Conservation (phyloP, 495 filamentous ascomycete species). For the Parathielavia hyrcaniae region DNA sequence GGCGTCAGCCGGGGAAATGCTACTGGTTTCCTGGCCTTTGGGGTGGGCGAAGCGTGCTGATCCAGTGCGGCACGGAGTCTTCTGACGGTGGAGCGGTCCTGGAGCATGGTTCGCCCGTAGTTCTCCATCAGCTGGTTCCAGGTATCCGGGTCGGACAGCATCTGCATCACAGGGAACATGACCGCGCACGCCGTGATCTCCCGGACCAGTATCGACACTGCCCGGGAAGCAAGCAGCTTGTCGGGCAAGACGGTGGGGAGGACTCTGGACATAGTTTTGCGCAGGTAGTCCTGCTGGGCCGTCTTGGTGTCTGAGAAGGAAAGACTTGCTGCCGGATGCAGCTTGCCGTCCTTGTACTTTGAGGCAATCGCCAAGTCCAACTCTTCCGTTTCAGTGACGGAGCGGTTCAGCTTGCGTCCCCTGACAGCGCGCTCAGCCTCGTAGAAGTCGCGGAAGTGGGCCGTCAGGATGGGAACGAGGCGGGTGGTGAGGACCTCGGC, state of each 20-base stretch:
- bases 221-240: conserved; percentile 66
- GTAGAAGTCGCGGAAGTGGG: conserved; percentile 84
- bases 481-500: conserved; percentile 73
- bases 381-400: conserved; percentile 93
- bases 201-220: conserved; percentile 70
- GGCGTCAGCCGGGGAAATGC: conserved; percentile 53
- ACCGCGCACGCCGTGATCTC: conserved; percentile 81
- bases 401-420: conserved; percentile 77
- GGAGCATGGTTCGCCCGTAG: conserved; percentile 77
- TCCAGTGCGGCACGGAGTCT: conserved; percentile 91
- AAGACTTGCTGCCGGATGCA: conserved; percentile 84
- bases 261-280: conserved; percentile 60
- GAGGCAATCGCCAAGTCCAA: conserved; percentile 87
- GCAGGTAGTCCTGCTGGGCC: conserved; percentile 80
- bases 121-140: conserved; percentile 96
- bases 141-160: conserved; percentile 82
- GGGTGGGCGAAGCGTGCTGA: conserved; percentile 82
- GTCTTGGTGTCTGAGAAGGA: conserved; percentile 73
- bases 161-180: conserved; percentile 60
- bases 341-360: conserved; percentile 81
- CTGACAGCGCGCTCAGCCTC: conserved; percentile 82
- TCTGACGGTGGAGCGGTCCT: conserved; percentile 91
- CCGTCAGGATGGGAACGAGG: conserved; percentile 83
- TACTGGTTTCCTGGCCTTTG: conserved; percentile 56
- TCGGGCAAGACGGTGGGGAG: conserved; percentile 71